Base-by-base conservation (phyloP, 2,329 filamentous ascomycete genomes). In the Xylariaceae sp. region DNA sequence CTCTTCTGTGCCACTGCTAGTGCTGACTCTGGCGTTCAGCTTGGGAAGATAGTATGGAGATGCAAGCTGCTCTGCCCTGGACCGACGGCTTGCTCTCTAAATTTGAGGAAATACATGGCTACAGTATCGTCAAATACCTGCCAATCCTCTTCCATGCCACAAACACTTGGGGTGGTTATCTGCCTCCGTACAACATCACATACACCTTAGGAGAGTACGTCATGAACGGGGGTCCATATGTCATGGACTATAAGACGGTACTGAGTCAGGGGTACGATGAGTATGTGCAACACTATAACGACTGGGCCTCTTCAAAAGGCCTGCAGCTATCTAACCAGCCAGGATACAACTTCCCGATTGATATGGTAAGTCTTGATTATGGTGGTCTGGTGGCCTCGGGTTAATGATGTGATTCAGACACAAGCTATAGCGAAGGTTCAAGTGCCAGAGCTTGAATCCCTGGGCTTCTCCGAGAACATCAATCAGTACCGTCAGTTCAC, bases 41-140 rank as follows among this genome's bases (percentile, higher is more conserved):
- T 3, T 59, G 54, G 56, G 53, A 59, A 16, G 54, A 59, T 34
- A 55, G 52, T 34, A 46, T 56, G 41, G 54, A 59, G 43, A 54
- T 56, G 45, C 45, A 51, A 44, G 37, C 51, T 3, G 36, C 49
- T 9, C 39, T 57, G 34, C 53, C 46, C 44, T 55, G 52, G 53
- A 54, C 54, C 1, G 42, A 37, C 3, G 50, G 35, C 11, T 50
- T 56, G n/a, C 38, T 45, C 2, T 33, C 42, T 2, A 40, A 38
- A 4, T 57, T 56, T 19, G 32, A 54, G 19, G 34, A 34, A 19
- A 17, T 34, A 3, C 43, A 45, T 9, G 49, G 53, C 12, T 57
- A 56, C 41, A 50, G 37, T 22, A 41, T 41, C 16, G 37, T 29
- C 9, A 41, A 37, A 13, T 52, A 42, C 22, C 46, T 58, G 9